phyloP scores from a whole-genome alignment of 805 yeast species.

The Saccharomycopsis sp. region DNA sequence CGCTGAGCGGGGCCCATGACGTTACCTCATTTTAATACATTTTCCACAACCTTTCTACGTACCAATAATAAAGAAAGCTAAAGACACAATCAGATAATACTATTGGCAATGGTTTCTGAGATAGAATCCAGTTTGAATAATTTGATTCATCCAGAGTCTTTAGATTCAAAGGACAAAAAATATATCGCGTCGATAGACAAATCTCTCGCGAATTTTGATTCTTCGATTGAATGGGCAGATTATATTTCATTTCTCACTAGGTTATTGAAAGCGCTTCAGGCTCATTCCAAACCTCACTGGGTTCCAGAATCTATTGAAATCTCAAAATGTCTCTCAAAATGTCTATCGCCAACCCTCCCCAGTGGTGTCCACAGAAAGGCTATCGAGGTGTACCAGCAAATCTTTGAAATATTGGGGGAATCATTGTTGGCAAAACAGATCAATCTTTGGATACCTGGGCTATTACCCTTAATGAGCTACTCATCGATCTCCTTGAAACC shows the following conservation, averaged over 20 bases:
- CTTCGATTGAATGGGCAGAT: conserved; percentile 96
- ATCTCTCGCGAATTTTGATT: conserved; percentile 68
- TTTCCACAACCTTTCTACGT: too few relatives aligned
- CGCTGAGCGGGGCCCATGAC: too few relatives aligned
- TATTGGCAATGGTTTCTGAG: too few relatives aligned
- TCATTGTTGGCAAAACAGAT: conserved; percentile 49
- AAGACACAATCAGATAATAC: too few relatives aligned
- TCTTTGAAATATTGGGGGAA: conserved; percentile 58
- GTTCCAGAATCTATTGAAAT: conserved; percentile 62
- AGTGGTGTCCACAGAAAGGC: conserved; percentile 95
- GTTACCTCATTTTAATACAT: too few relatives aligned
- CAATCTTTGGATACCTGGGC: conserved; percentile 85
- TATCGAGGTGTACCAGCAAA: conserved; percentile 62
- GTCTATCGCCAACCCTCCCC: conserved; percentile 76
- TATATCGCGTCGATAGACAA: conserved; percentile 62
- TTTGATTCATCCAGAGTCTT: conserved; percentile 8
- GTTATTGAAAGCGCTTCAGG: conserved; percentile 62
- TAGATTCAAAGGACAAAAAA: conserved; percentile 58
- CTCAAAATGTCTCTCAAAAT: conserved; percentile 66
- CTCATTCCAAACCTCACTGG: conserved; percentile 37
- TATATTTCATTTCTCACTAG: conserved; percentile 83
- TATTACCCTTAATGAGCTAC: conserved; percentile 81
- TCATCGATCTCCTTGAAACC: conserved; percentile 89
- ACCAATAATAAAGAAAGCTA: too few relatives aligned
- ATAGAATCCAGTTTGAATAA: conserved; percentile 7